Percentiles rank a stretch among this genome's conserved stretches.
Evolutionary conservation across 257 asterid genomes (phyloP).

Genomic region (Primulina tabacum): DNA sequence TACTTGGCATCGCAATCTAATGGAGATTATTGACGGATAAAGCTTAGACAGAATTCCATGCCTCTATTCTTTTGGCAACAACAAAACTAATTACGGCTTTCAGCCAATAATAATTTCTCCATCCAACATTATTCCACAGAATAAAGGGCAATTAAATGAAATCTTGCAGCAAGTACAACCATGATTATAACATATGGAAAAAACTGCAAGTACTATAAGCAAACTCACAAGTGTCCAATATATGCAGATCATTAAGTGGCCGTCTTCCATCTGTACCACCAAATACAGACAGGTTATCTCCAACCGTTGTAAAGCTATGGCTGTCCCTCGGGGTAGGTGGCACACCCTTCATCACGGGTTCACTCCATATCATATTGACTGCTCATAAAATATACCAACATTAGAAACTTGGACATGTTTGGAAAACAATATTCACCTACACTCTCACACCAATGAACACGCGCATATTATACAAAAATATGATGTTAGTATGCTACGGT

Average conservation of each 20-base stretch:
- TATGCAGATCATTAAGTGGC: constrained; percentile 77
- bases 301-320: constrained; percentile 89
- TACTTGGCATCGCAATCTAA: constrained; percentile 2
- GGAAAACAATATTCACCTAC: not conserved
- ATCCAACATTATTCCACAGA: constrained; percentile 1
- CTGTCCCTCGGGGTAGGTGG: constrained; percentile 89
- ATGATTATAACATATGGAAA: constrained; percentile 1
- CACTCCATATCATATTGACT: constrained; percentile 76
- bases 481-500: not conserved
- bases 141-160: constrained; percentile 18
- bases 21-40: constrained; percentile 11
- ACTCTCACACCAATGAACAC: constrained; percentile 3
- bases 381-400: constrained; percentile 29
- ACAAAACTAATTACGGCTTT: not conserved
- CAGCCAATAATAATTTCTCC: not conserved
- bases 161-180: not conserved
- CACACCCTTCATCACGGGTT: constrained; percentile 57
- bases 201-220: constrained; percentile 14
- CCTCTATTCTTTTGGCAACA: constrained; percentile 8
- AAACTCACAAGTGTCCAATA: constrained; percentile 77
- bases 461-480: not conserved
- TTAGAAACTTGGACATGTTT: constrained; percentile 16
- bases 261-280: constrained; percentile 93
- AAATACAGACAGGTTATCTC: constrained; percentile 74
- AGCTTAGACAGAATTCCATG: not conserved